Conservation (phyloP, 805 yeast species). For the Ascoidea tarda region DNA sequence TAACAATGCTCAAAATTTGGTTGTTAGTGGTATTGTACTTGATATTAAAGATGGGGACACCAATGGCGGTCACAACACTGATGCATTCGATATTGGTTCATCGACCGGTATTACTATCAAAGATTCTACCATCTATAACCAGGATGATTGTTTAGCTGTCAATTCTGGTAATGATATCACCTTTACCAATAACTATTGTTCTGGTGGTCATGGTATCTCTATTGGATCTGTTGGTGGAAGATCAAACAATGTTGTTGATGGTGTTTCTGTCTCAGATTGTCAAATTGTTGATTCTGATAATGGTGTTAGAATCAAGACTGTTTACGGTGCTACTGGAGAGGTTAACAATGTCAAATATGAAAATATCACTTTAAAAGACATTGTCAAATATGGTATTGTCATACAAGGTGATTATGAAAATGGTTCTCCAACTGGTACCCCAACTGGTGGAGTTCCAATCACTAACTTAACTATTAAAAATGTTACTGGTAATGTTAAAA, state of each 20-base stretch:
- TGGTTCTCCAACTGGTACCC: conserved; percentile 9
- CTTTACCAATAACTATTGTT: conserved; percentile 9
- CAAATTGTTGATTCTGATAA: conserved; percentile 7
- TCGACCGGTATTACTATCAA: conserved; percentile 6
- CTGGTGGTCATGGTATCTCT: conserved; percentile 12
- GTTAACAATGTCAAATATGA: conserved; percentile 8
- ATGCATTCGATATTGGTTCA: conserved; percentile 10
- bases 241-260: conserved; percentile 6
- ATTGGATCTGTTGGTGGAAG: conserved; percentile 12
- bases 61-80: conserved; percentile 11
- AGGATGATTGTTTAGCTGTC: conserved; percentile 12
- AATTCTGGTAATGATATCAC: conserved; percentile 10
- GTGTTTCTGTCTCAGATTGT: conserved; percentile 5
- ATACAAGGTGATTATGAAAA: conserved; percentile 10
- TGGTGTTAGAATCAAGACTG: conserved; percentile 11
- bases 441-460: conserved; percentile 11
- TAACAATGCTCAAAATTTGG: conserved; percentile 3
- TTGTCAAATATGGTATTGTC: conserved; percentile 9
- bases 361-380: conserved; percentile 4
- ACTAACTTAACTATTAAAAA: conserved; percentile 6
- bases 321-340: conserved; percentile 9
- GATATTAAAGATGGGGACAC: conserved; percentile 9
- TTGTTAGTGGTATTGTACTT: conserved; percentile 4
- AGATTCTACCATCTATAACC: conserved; percentile 8
- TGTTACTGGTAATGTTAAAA: conserved; percentile 9